Base-by-base conservation (phyloP, 2,329 filamentous ascomycete species). In the Penicillium sp. region DNA sequence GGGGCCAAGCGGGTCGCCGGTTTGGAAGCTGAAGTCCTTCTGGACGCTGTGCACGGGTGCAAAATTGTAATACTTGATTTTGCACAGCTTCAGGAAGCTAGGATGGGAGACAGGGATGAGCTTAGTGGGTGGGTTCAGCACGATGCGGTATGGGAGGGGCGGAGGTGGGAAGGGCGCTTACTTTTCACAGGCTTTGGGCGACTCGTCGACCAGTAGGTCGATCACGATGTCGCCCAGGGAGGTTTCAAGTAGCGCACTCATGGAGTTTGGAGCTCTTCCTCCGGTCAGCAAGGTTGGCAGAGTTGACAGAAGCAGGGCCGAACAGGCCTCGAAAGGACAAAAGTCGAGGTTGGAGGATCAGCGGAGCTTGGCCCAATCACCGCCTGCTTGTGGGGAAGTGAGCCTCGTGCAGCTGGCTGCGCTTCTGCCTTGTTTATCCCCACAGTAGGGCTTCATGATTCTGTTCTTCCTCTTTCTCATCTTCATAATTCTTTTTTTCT, bases 21-120 rank as follows among this genome's bases (percentile, higher is more conserved):
- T 96, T 78, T 98, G 94, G 78, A 96, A 96, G 62, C 93, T 96
- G 78, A 97, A 98, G 78, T 92, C 88, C 75, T 94, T 95, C 74
- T 97, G 95, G 39, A 99, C 86, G 67, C 89, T 92, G 79, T 97
- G 91, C 56, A 98, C 81, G 28, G 94, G 95, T 5, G 92, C 88
- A 76, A 96, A 98, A 81, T 98, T 98, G 87, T 97, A 99, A 81
- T 98, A 99, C 81, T 97, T 99, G 78, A 92, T 83, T 81, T 98
- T 98, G 86, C 95, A 97, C 69, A 99, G 90, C 84, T 99, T 98
- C 58, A 99, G 82, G 77, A 99, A 98, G 84, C 92, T 96, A 77
- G 41, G 37, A 41, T 17, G 22, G 64, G 74, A 71, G 68, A 68
- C 38, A 68, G 69, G 71, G 71, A 76, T 66, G 31, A 71, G 81